Evolutionary conservation across 495 filamentous ascomycete species (phyloP).

Genomic region (Bacidia rubella): DNA sequence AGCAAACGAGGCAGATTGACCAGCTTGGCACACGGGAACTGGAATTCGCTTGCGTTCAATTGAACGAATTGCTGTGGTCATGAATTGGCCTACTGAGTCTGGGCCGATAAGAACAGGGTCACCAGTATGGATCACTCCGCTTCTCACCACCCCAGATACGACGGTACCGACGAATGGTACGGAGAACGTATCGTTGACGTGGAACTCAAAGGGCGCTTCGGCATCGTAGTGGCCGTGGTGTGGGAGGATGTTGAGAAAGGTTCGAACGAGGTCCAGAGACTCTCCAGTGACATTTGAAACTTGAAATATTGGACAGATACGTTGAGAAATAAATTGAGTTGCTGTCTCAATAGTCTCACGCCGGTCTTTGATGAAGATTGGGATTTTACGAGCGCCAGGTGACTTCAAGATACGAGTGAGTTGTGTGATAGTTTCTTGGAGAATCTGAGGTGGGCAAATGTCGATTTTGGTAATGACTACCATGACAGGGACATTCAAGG

Average conservation of each 20-base stretch:
- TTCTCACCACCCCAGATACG: slow-evolving; percentile 85
- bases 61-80: slow-evolving; percentile 73
- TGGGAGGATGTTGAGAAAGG: slow-evolving; percentile 89
- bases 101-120: slow-evolving; percentile 84
- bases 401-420: slow-evolving; percentile 85
- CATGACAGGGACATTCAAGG: slow-evolving; percentile 94
- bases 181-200: slow-evolving; percentile 97
- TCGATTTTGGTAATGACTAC: slow-evolving; percentile 98
- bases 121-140: slow-evolving; percentile 74
- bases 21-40: slow-evolving; percentile 79
- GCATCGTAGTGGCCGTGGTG: slow-evolving; percentile 89
- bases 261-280: slow-evolving; percentile 65
- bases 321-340: slow-evolving; percentile 86
- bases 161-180: slow-evolving; percentile 96
- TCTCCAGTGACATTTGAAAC: slow-evolving; percentile 95
- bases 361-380: slow-evolving; percentile 87
- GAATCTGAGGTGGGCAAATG: slow-evolving; percentile 91
- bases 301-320: slow-evolving; percentile 95
- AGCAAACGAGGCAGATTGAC: slow-evolving; percentile 87
- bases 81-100: slow-evolving; percentile 85
- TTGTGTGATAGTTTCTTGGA: slow-evolving; percentile 88
- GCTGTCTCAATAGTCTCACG: slow-evolving; percentile 91
- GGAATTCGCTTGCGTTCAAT: slow-evolving; percentile 92
- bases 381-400: slow-evolving; percentile 87
- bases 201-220: slow-evolving; percentile 82